Base-by-base conservation (phyloP, 2,329 filamentous ascomycete genomes). In the Neofusicoccum parvum region DNA sequence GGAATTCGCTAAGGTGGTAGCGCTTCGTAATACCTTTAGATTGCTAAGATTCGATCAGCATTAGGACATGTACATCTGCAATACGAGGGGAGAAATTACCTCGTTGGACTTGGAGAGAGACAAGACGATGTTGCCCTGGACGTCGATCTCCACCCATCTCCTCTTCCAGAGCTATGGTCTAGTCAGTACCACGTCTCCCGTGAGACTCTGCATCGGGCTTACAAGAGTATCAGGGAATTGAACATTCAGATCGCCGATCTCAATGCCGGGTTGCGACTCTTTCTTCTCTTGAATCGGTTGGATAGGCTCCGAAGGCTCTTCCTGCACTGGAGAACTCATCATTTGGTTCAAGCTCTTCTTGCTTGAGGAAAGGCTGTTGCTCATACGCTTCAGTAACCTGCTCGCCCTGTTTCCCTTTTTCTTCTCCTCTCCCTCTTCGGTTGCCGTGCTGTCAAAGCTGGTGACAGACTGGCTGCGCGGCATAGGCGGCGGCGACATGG, bases 221-320 rank as follows among this genome's bases (percentile, higher is more conserved):
- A 83, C 82, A 53, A 99, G 84, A 64, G 92, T 96, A 75, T 98
- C 94, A 0, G 95, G 95, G 75, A 99, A 97, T 76, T 99, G 95
- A 11, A 98, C 92, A 72, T 99, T 98, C 68, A 99, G 90, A 73
- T 97, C 92, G 56, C 94, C 92, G 77, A 96, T 86, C 68, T 90
- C 88, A 3, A 92, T 83, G 32, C 89, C 83, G 2, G 73, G 67
- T 23, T 67, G 70, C 37, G 59, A 58, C 20, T 56, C 63, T 20
- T 60, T 48, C 32, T 48, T 48, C 41, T 60, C 56, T 48, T 48
- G 27, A n/a, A 60, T 60, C 23, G 56, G 41, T 48, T 48, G 41
- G 32, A 60, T 60, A 23, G 56, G 56, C n/a, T 75, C 72, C 23
- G 45, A 17, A 39, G 23, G 27, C 23, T 79, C 74, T 67, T 81